Conservation (phyloP, 139 green algal genomes). For the Yamagishiella unicocca region DNA sequence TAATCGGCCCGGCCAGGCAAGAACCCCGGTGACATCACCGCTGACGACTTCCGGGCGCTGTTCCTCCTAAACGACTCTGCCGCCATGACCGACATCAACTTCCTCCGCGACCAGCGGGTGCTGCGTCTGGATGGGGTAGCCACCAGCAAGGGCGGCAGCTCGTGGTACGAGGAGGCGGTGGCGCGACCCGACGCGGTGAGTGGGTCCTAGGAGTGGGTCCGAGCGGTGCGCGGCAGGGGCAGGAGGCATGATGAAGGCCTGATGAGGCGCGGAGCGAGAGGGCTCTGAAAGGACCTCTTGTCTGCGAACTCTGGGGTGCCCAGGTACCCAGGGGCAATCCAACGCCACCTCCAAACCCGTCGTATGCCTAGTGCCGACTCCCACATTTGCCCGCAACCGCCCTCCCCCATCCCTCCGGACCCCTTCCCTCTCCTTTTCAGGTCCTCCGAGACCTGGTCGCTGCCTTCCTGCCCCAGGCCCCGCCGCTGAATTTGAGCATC, state of each 20-base stretch:
- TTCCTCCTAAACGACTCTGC: conserved; percentile 28
- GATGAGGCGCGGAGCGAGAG: no score
- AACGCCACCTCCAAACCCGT: neutral
- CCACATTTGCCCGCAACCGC: neutral
- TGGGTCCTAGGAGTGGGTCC: conserved; percentile 55
- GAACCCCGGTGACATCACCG: no score
- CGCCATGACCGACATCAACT: conserved; percentile 37
- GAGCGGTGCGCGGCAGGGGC: no score
- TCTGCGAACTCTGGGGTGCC: neutral
- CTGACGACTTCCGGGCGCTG: conserved; percentile 37
- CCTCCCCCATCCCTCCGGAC: neutral
- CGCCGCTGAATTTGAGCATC: neutral
- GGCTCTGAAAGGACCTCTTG: conserved; percentile 41
- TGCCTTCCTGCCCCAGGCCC: conserved; percentile 43
- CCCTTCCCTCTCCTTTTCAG: conserved; percentile 39
- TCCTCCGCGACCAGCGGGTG: conserved; percentile 54
- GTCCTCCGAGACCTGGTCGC: conserved; percentile 70
- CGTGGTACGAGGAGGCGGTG: conserved; percentile 85
- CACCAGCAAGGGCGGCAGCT: conserved; percentile 26
- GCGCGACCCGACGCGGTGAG: conserved; percentile 72
- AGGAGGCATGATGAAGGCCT: no score
- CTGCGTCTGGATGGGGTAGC: conserved; percentile 44
- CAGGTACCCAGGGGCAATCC: no score
- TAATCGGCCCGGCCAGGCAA: no score
- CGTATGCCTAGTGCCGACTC: no score